phyloP scores from a whole-genome alignment of 306 rosid species.

The Oxytropis ochrocephala region DNA sequence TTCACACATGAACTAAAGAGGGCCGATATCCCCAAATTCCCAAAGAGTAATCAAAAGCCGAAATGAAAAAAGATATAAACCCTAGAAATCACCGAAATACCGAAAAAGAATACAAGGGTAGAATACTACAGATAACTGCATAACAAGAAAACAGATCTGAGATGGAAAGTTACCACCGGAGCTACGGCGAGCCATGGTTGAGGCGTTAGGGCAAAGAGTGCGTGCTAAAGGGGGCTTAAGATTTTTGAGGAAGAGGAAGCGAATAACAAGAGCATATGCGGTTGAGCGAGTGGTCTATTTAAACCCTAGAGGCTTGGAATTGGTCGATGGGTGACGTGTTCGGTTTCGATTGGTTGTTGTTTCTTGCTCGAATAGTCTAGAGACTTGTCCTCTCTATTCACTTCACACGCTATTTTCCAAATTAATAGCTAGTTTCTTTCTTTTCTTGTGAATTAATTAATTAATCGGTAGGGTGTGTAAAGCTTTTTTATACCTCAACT shows the following conservation, averaged over 20 bases:
- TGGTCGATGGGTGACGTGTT: background rate
- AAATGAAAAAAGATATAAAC: background rate
- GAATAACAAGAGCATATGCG: background rate
- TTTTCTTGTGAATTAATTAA: no score
- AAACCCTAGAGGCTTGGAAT: background rate
- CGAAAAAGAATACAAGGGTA: background rate
- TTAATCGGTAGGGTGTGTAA: no score
- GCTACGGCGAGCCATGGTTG: conserved; percentile 40
- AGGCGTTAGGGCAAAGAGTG: background rate
- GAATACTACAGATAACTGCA: background rate
- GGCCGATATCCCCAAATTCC: background rate
- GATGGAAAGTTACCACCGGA: conserved; percentile 23
- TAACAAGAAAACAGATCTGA: background rate
- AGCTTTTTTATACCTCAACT: no score
- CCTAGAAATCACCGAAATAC: conserved; percentile 23
- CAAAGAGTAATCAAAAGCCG: background rate
- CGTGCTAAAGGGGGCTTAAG: background rate
- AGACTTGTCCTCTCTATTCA: background rate
- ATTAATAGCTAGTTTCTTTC: no score
- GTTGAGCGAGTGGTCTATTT: background rate
- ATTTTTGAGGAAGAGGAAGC: background rate
- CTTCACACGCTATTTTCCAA: no score
- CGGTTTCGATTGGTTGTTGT: background rate
- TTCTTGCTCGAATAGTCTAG: conserved; percentile 2
- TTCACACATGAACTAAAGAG: background rate